These are phyloP conservation scores for Melastoma candidum DNA, from an alignment of 441 rosid genomes.

Conservation along the genomic window DNA sequence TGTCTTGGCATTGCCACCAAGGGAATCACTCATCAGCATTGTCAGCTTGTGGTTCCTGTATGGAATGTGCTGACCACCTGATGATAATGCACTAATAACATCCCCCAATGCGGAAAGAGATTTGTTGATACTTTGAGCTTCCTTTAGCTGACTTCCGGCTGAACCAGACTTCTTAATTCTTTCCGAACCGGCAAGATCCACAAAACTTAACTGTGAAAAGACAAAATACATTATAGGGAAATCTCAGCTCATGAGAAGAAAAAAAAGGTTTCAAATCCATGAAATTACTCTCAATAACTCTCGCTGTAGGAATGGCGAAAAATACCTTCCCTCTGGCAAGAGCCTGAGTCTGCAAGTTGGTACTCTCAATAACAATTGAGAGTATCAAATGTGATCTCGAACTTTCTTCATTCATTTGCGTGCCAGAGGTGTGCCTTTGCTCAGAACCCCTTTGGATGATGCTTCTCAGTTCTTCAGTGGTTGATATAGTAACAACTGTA, in stretches of 20 bases:
- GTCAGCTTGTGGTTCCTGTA: constrained; percentile 93
- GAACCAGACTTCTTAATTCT: constrained; percentile 92
- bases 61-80: constrained; percentile 83
- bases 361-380: constrained; percentile 82
- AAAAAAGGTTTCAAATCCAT: neutral
- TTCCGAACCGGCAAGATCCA: constrained; percentile 97
- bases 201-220: constrained; percentile 72
- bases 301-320: neutral
- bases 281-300: neutral
- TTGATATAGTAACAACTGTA: constrained; percentile 59
- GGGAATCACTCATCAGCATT: constrained; percentile 95
- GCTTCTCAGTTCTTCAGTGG: constrained; percentile 55
- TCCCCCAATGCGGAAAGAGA: constrained; percentile 96
- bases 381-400: constrained; percentile 91
- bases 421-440: constrained; percentile 73
- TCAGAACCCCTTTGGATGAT: constrained; percentile 82
- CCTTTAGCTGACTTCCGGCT: constrained; percentile 69
- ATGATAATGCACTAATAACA: constrained; percentile 85
- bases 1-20: constrained; percentile 97
- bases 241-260: neutral
- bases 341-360: constrained; percentile 86
- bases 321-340: constrained; percentile 87
- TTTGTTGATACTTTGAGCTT: constrained; percentile 94
- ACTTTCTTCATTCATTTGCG: constrained; percentile 95
- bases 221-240: neutral